A percentile compares a stretch with the other conserved stretches of the same genome.
These are phyloP conservation scores for Cardamine occulta DNA, from an alignment of 345 rosid species.

Conservation along the genomic window DNA sequence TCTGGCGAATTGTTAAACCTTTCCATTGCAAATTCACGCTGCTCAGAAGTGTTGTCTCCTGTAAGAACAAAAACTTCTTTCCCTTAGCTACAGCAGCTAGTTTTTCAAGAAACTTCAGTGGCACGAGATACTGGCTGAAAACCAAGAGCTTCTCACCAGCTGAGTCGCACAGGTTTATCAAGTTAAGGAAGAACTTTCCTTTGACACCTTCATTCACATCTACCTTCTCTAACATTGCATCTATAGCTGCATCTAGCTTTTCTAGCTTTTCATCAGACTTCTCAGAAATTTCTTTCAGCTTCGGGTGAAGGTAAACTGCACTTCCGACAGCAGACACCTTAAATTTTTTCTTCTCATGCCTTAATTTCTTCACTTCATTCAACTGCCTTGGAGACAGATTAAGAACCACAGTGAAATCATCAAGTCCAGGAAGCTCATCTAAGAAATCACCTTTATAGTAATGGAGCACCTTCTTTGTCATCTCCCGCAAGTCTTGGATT, in stretches of 20 bases:
- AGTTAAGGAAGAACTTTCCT: slow-evolving; percentile 77
- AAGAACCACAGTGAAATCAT: slow-evolving; percentile 81
- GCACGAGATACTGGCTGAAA: slow-evolving; percentile 86
- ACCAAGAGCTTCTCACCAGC: slow-evolving; percentile 81
- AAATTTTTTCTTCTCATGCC: slow-evolving; percentile 53
- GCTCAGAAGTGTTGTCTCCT: slow-evolving; percentile 73
- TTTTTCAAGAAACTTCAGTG: slow-evolving; percentile 80
- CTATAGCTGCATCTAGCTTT: slow-evolving; percentile 61
- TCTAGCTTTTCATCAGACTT: slow-evolving; percentile 44
- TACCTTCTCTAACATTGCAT: slow-evolving; percentile 55
- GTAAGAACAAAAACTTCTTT: slow-evolving; percentile 74
- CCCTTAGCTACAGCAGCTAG: slow-evolving; percentile 53
- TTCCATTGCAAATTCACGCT: slow-evolving; percentile 82
- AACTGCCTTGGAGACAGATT: slow-evolving; percentile 67
- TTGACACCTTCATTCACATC: slow-evolving; percentile 79
- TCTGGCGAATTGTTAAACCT: slow-evolving; percentile 77
- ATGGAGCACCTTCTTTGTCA: slow-evolving; percentile 89
- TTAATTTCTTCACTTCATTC: slow-evolving; percentile 62
- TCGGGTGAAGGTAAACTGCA: slow-evolving; percentile 77
- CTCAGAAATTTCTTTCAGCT: slow-evolving; percentile 48
- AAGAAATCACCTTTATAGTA: slow-evolving; percentile 96
- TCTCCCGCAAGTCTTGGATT: slow-evolving; percentile 85
- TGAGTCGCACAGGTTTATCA: slow-evolving; percentile 71
- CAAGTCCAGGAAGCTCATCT: slow-evolving; percentile 96
- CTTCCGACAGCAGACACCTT: slow-evolving; percentile 75